Evolutionary conservation across 441 rosid genomes (phyloP), one percentile per base, ranked within the genome.

Genomic region (Cnidoscolus chayamansa): DNA sequence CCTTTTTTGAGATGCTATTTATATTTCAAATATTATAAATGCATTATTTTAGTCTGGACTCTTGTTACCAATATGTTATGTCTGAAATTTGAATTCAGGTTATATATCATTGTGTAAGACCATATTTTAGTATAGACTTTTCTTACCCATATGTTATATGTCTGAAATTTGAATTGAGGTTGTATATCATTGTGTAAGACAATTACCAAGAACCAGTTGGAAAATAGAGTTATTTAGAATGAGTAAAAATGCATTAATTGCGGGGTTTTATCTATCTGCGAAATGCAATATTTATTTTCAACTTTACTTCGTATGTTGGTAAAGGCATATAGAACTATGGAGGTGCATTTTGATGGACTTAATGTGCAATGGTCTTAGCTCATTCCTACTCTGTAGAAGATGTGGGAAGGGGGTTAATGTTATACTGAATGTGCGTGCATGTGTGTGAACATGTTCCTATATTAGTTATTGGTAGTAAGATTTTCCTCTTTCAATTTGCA

Each of bases 1-100:
- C 54, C 63, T 53, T 17, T 65, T 45, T 49, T 10, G 17, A 54
- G 6, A 8, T 45, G 25, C 19, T 49, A 13, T 51, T 43, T 65
- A 25, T 70, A 47, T 66, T 20, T 19, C 30, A 25, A 60, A 12
- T 49, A 47, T 45, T 64, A 56, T 10, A 37, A 32, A 73, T 66
- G 56, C 55, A 17, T 12, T 32, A 11, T 48, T 10, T 43, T 19
- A 10, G 50, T 47, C 4, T 7, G 25, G 25, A 47, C 50, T 47
- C 50, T 35, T 35, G 40, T 35, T 35, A 35, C 40, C 40, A 35
- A 35, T 2, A 35, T 40, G 32, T 16, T 58, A 13, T 35, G 16
- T 67, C 20, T 12, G 16, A 67, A 19, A 13, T 56, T 20, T 45
- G 13, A 43, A 7, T 8, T 35, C 31, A 9, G n/a, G 50, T 63